Evolutionary conservation across 139 green algal genomes (phyloP).

Genomic region (Pleodorina starrii): DNA sequence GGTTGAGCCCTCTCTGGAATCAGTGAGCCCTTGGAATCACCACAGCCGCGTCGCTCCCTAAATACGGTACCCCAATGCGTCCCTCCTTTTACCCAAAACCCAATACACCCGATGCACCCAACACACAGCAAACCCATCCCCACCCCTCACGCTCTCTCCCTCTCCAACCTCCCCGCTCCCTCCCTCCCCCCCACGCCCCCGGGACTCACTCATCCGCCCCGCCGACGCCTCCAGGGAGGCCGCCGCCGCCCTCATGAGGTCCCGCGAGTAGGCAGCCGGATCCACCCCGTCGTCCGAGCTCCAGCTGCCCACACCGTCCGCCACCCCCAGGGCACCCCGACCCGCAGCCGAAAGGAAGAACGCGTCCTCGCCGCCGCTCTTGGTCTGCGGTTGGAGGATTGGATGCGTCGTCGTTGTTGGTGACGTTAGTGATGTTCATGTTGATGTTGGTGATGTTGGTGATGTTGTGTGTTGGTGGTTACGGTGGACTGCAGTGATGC

Average conservation of each 20-base stretch:
- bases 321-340: conserved; percentile 76
- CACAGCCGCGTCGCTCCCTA: too few relatives aligned
- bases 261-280: conserved; percentile 77
- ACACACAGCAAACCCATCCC: too few relatives aligned
- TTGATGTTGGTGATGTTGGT: too few relatives aligned
- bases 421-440: too few relatives aligned
- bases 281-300: conserved; percentile 79
- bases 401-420: too few relatives aligned
- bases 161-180: neutral
- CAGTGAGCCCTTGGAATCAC: too few relatives aligned
- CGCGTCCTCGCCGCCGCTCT: conserved; percentile 85
- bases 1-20: too few relatives aligned
- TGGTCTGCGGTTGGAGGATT: conserved; percentile 28
- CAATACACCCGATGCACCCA: too few relatives aligned
- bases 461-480: too few relatives aligned
- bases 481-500: too few relatives aligned
- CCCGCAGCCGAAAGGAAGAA: conserved; percentile 77
- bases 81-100: too few relatives aligned
- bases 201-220: neutral
- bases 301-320: conserved; percentile 91
- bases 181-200: neutral
- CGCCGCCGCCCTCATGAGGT: conserved; percentile 62
- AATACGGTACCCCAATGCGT: too few relatives aligned
- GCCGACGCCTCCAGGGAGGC: neutral
- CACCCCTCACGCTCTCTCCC: neutral